phyloP scores from a whole-genome alignment of 106 monocot genomes.

The Apostasia ramifera region DNA sequence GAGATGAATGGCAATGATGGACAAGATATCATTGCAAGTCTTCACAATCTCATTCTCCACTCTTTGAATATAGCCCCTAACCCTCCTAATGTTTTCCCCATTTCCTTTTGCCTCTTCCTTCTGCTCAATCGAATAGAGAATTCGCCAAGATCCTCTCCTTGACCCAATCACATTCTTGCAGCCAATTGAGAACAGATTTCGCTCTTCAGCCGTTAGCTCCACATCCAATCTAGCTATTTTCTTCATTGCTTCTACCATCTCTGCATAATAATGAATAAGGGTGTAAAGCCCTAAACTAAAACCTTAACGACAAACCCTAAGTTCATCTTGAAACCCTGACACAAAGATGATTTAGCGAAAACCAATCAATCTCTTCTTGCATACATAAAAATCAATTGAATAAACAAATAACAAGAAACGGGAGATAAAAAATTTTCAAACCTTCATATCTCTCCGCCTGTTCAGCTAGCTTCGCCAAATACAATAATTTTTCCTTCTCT shows the following conservation, averaged over 20 bases:
- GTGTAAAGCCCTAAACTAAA: too few species aligned
- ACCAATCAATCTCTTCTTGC: too few species aligned
- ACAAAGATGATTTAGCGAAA: neutral
- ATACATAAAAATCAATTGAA: neutral
- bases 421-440: neutral
- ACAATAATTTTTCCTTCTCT: constrained; percentile 21
- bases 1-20: constrained; percentile 54
- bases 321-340: too few species aligned
- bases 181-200: constrained; percentile 10
- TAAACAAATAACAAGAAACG: neutral
- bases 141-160: constrained; percentile 14
- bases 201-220: constrained; percentile 12
- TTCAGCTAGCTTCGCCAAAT: constrained; percentile 31
- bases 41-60: constrained; percentile 43
- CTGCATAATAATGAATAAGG: constrained; percentile 3
- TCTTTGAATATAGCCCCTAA: constrained; percentile 30
- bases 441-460: constrained; percentile 40
- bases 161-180: constrained; percentile 17
- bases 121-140: constrained; percentile 12
- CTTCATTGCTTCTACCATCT: constrained; percentile 21
- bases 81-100: constrained; percentile 6
- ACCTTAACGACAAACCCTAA: neutral
- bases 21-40: constrained; percentile 48
- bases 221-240: constrained; percentile 19
- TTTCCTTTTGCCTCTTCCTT: constrained; percentile 11